Evolutionary conservation across 176 grass and related monocot species (phyloP).

Genomic region (Thinopyrum elongatum): DNA sequence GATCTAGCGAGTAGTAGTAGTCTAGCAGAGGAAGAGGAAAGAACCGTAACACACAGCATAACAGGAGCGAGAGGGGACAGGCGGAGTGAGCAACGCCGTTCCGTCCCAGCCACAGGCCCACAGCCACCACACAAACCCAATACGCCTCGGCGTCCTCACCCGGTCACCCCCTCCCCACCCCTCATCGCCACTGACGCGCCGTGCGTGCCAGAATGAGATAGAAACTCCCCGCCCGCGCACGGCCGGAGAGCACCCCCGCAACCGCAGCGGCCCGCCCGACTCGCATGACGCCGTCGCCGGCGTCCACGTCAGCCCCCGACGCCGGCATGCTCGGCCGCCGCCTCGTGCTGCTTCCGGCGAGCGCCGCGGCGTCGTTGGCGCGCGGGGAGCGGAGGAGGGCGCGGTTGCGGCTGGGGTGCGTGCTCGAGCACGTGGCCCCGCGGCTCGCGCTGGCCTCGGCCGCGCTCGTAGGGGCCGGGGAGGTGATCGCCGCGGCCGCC

Average conservation of each 20-base stretch:
- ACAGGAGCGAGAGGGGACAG: not conserved
- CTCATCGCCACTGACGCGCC: conserved; percentile 33
- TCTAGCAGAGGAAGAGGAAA: not conserved
- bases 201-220: conserved; percentile 47
- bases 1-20: too few relatives aligned
- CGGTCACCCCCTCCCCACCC: not conserved
- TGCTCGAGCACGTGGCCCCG: conserved; percentile 62
- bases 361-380: conserved; percentile 7
- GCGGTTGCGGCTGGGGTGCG: conserved; percentile 55
- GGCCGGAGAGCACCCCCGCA: conserved; percentile 19
- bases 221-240: conserved; percentile 1
- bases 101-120: conserved; percentile 38
- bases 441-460: conserved; percentile 57
- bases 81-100: not conserved
- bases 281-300: conserved; percentile 53
- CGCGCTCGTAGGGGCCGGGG: conserved; percentile 56
- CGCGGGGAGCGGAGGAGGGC: conserved; percentile 22
- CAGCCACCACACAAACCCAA: conserved; percentile 59
- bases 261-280: not conserved
- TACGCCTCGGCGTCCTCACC: conserved; percentile 14
- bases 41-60: not conserved
- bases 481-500: conserved; percentile 75
- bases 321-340: conserved; percentile 58
- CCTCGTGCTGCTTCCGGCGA: conserved; percentile 38
- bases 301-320: conserved; percentile 48